These are phyloP conservation scores for Ophiocordyceps australis DNA, from an alignment of 2,329 filamentous ascomycete genomes.

Conservation along the genomic window DNA sequence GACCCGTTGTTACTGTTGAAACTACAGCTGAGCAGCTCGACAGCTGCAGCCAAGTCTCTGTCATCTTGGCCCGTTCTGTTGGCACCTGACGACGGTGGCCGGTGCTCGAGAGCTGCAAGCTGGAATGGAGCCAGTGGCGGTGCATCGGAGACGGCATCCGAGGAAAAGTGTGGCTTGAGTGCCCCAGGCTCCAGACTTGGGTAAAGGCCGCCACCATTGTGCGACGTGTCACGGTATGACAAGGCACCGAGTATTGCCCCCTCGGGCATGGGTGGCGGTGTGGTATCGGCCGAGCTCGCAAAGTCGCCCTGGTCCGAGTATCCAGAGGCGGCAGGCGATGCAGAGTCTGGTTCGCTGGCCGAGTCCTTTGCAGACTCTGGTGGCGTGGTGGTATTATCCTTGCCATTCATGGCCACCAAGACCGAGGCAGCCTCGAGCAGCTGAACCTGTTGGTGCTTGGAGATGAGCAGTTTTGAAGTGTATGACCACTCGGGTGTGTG, in stretches of 20 bases:
- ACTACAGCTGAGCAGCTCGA: conserved; percentile 80
- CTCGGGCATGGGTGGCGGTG: conserved; percentile 67
- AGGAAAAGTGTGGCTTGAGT: too few species aligned
- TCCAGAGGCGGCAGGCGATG: conserved; percentile 64
- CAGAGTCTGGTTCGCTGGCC: conserved; percentile 65
- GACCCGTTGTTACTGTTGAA: conserved; percentile 61
- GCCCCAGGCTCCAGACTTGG: too few species aligned
- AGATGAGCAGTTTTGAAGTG: conserved; percentile 94
- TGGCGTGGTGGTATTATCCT: conserved; percentile 35
- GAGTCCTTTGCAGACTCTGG: conserved; percentile 49
- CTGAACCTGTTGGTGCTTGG: conserved; percentile 98
- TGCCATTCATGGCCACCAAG: conserved; percentile 69
- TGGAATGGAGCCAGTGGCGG: conserved; percentile 41
- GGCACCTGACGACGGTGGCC: conserved; percentile 63
- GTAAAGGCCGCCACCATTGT: conserved; percentile 35
- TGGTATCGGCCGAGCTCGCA: conserved; percentile 79
- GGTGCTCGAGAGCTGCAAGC: conserved; percentile 56
- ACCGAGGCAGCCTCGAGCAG: conserved; percentile 94
- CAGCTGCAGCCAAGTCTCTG: conserved; percentile 72
- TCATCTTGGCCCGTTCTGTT: conserved; percentile 66
- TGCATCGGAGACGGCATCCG: conserved; percentile 49
- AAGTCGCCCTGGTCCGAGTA: conserved; percentile 63
- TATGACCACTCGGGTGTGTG: conserved; percentile 96
- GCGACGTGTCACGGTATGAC: conserved; percentile 37
- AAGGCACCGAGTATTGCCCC: conserved; percentile 34